These are phyloP conservation scores for Aegilops speltoides DNA, from an alignment of 176 grass and related monocot species.

Conservation along the genomic window DNA sequence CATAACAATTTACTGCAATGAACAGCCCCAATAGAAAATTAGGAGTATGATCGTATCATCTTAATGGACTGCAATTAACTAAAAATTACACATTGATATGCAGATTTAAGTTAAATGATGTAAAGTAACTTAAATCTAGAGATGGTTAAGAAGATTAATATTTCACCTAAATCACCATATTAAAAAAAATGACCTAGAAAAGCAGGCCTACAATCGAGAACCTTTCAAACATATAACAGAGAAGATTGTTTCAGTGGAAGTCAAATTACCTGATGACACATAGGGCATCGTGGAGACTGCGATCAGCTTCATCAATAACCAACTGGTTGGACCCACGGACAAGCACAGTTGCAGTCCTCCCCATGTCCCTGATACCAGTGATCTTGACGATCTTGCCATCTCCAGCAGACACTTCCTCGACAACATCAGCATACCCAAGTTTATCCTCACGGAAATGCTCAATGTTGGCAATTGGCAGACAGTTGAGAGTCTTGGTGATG, in stretches of 20 bases:
- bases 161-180: neutral
- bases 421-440: slow-evolving; percentile 73
- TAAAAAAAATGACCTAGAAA: neutral
- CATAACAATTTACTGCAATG: no score
- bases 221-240: neutral
- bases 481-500: slow-evolving; percentile 88
- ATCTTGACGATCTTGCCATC: slow-evolving; percentile 86
- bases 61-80: no score
- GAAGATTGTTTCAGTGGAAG: neutral
- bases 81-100: no score
- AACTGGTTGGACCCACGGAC: slow-evolving; percentile 81
- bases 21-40: no score
- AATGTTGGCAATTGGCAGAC: slow-evolving; percentile 90
- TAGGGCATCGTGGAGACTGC: slow-evolving; percentile 94
- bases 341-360: slow-evolving; percentile 76
- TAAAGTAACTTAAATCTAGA: no score
- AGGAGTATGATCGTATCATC: no score
- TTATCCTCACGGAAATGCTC: slow-evolving; percentile 94
- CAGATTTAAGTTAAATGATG: neutral
- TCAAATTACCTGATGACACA: slow-evolving; percentile 80
- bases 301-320: slow-evolving; percentile 91
- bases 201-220: neutral
- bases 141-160: no score
- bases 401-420: slow-evolving; percentile 86
- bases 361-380: slow-evolving; percentile 86